phyloP scores from a whole-genome alignment of 257 asterid genomes.

The Ophiorrhiza pumila region DNA sequence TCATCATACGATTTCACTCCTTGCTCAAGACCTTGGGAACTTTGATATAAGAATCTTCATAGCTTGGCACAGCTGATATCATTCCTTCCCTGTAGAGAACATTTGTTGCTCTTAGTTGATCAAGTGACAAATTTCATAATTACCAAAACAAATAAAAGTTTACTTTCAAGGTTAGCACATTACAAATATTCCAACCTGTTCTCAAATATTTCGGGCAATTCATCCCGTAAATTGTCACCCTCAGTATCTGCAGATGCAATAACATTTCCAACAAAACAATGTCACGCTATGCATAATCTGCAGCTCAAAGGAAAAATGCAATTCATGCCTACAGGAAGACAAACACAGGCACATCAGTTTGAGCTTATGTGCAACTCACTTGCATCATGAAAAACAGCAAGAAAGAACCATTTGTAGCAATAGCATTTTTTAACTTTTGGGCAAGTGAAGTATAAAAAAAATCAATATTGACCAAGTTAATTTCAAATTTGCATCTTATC shows the following conservation, averaged over 20 bases:
- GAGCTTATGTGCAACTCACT: not conserved
- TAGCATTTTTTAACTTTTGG: not conserved
- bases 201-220: slow-evolving; percentile 49
- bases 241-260: slow-evolving; percentile 49
- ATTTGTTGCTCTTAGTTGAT: not conserved
- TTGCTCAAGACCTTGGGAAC: slow-evolving; percentile 82
- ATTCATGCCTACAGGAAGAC: not conserved
- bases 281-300: not conserved
- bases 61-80: slow-evolving; percentile 60
- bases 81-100: slow-evolving; percentile 56
- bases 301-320: not conserved
- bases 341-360: not conserved
- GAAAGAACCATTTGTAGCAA: not conserved
- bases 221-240: slow-evolving; percentile 51
- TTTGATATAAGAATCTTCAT: slow-evolving; percentile 71
- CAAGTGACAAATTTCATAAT: not conserved
- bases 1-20: slow-evolving; percentile 33
- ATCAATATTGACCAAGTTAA: not conserved
- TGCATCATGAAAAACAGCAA: not conserved
- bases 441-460: not conserved
- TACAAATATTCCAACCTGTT: slow-evolving; percentile 38
- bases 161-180: not conserved
- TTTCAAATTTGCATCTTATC: not conserved
- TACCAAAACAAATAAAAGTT: not conserved
- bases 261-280: not conserved